Conservation (phyloP, 116 monocot genomes). For the Dioscorea cayenensis region DNA sequence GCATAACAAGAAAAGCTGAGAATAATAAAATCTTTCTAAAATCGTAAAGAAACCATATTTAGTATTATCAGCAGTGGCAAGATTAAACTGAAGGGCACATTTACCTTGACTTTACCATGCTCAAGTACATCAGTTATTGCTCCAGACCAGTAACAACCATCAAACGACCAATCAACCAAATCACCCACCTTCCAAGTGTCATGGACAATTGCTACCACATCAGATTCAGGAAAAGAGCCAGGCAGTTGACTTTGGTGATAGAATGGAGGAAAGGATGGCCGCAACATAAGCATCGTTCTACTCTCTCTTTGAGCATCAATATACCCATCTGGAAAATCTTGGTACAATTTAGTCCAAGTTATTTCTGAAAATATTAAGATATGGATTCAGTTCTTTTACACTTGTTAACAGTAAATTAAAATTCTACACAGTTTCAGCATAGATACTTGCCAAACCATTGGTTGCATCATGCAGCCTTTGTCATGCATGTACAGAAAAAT, state of each 20-base stretch:
- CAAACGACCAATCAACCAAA: conserved; percentile 67
- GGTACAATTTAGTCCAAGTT: conserved; percentile 43
- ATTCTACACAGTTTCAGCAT: no score
- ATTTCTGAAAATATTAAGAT: conserved; percentile 24
- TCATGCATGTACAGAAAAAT: no score
- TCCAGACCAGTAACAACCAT: conserved; percentile 65
- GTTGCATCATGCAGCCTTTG: no score
- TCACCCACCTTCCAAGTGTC: conserved; percentile 61
- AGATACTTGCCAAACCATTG: no score
- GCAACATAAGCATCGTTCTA: conserved; percentile 44
- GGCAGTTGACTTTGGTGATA: conserved; percentile 27
- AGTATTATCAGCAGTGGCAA: no score
- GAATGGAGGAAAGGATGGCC: conserved; percentile 53
- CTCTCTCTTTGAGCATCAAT: conserved; percentile 3
- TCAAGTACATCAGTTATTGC: conserved; percentile 32
- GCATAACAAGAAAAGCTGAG: no score
- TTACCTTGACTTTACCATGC: conserved; percentile 49
- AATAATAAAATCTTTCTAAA: no score
- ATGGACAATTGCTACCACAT: conserved; percentile 33
- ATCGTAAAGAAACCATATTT: no score
- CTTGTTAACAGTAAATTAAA: no score
- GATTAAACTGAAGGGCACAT: not conserved
- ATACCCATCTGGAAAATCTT: conserved; percentile 11
- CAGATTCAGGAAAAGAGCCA: conserved; percentile 14
- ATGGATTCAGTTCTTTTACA: no score